Evolutionary conservation across 345 rosid genomes (phyloP), one percentile per base, ranked within the genome.

Genomic region (Cardamine resedifolia): DNA sequence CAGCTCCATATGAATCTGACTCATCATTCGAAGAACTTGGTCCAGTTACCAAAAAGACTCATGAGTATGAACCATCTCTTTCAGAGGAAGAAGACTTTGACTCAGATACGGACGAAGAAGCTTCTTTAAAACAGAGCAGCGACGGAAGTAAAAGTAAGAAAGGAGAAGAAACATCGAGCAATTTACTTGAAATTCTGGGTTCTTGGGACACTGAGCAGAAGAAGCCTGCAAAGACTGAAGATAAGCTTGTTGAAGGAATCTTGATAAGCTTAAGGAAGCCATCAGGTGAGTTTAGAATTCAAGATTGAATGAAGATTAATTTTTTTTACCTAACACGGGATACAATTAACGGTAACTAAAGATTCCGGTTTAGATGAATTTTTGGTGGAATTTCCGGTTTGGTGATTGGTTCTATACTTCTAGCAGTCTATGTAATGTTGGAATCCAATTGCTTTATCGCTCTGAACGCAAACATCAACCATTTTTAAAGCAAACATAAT

Each of bases 21-120:
- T 81, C 90, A 38, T 19, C 74, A 6, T 85, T 95, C 74, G 88
- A 87, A 9, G 93, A 91, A 74, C 80, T 89, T 55, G 91, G 96
- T 59, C 90, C 96, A 44, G 74, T 84, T 68, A 55, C 81, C 9
- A 76, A 38, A 38, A 7, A 41, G n/a, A 34, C 5, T 60, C 75
- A 66, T 21, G 78, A 78, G 33, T 82, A 80, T 60, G 84, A 86
- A 48, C 72, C 85, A 49, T 67, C 73, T n/a, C 57, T 80, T 53
- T 81, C 85, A 18, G 89, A 86, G 28, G 91, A 86, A 41, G 86
- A 83, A 39, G 34, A 74, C 48, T 81, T 86, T 10, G 91, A 89
- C 43, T 67, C 85, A 28, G 96, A 81, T 65, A 84, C 64, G 14
- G 90, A 83, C 10, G 18, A 57, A 43, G 73, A 61, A 21, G 7